phyloP scores from a whole-genome alignment of 805 yeast species.

The Candida gorgasii region DNA sequence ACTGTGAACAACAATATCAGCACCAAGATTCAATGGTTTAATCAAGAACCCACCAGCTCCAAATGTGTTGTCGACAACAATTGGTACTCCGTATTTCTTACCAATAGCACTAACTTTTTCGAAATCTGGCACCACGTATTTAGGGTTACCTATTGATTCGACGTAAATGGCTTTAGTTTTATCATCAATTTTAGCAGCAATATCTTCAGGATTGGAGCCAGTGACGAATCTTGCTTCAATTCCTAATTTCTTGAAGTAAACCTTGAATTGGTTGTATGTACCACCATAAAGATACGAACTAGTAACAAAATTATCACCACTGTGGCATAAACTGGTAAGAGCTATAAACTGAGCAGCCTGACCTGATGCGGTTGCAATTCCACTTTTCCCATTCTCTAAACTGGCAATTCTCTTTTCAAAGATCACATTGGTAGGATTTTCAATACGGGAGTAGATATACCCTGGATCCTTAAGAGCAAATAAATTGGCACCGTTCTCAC shows the following conservation, averaged over 20 bases:
- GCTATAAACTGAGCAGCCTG: conserved; percentile 94
- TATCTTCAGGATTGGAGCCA: conserved; percentile 76
- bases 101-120: conserved; percentile 73
- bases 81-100: conserved; percentile 83
- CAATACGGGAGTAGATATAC: conserved; percentile 83
- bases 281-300: conserved; percentile 93
- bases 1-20: conserved; percentile 88
- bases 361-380: conserved; percentile 90
- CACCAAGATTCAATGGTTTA: conserved; percentile 85
- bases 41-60: conserved; percentile 94
- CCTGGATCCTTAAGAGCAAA: conserved; percentile 86
- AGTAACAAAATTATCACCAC: conserved; percentile 88
- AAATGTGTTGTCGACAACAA: conserved; percentile 93
- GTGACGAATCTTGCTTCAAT: conserved; percentile 82
- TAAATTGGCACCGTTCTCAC: conserved; percentile 88
- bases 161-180: conserved; percentile 88
- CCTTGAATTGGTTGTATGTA: conserved; percentile 93
- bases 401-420: conserved; percentile 92
- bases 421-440: conserved; percentile 91
- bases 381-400: conserved; percentile 89
- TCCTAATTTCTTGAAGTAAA: conserved; percentile 85
- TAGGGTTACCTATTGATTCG: conserved; percentile 92
- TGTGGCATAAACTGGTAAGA: conserved; percentile 75
- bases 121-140: conserved; percentile 89
- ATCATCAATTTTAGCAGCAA: conserved; percentile 72